Evolutionary conservation across 768 basidiomycete species (phyloP), one percentile per base, ranked within the genome.

Genomic region (Strobilomyces dryophilus): DNA sequence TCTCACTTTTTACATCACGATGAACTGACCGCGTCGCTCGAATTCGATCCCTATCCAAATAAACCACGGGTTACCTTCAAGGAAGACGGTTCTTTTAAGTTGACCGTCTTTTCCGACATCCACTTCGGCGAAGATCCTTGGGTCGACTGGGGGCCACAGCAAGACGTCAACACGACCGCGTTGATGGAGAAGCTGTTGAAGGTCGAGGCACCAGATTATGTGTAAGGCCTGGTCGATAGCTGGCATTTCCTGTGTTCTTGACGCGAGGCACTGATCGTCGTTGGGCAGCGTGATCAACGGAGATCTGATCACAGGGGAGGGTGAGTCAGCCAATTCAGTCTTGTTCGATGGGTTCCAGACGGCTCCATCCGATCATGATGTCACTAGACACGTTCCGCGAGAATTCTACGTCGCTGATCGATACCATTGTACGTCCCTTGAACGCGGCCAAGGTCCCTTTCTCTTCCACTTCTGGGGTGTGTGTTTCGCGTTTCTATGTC

Each of bases 71-170:
- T 89, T 15, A 76, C 73, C 2, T 89, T 89, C 66, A 71, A 73
- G 8, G 29, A 64, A 0, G 78, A 85, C 62, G 83, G 81, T 2
- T 79, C 79, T 1, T 86, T 90, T 76, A 88, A 86, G 67, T 59
- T 90, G 43, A 84, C 81, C 14, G 75, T 88, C 7, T 87, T 89
- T 65, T 86, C 85, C 8, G 88, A 90, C 59, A 66, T 89, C 29
- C 87, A 89, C 62, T 88, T 77, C 55, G 87, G 88, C 26, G 87
- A 89, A 67, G 84, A 87, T 58, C 84, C 85, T 8, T 84, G 82
- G 80, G 82, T 83, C 49, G 65, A 54, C 8, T 85, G 83, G 81
- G 86, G 87, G 0, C 81, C 82, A 18, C 71, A 76, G 57, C 84
- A 89, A 59, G 88, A 90, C 55, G 65, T 71, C 24, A 84, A 85